Evolutionary conservation across 345 rosid species (phyloP).

Genomic region (Sonneratia caseolaris): DNA sequence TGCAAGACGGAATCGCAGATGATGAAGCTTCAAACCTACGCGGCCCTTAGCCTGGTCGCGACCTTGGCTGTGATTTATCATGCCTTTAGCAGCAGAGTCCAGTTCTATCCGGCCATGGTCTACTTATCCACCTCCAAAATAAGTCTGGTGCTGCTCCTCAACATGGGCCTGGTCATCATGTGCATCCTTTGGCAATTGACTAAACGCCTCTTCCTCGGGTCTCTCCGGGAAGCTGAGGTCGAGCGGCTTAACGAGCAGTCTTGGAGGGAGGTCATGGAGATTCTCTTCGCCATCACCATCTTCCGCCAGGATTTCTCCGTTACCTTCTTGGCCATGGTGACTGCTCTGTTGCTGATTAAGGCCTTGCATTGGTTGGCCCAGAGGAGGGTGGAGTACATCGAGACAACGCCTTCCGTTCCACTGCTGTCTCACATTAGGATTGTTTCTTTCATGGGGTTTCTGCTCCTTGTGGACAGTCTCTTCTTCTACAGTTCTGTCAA

Average conservation of each 20-base stretch:
- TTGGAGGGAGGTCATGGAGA: conserved; percentile 93
- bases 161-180: conserved; percentile 83
- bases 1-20: conserved; percentile 17
- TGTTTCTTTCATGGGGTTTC: conserved; percentile 72
- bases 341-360: conserved; percentile 65
- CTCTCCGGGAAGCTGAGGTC: conserved; percentile 90
- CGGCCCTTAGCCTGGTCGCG: conserved; percentile 50
- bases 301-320: conserved; percentile 88
- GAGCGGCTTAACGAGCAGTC: conserved; percentile 91
- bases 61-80: conserved; percentile 56
- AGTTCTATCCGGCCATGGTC: conserved; percentile 85
- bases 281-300: conserved; percentile 85
- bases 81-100: conserved; percentile 74
- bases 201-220: conserved; percentile 69
- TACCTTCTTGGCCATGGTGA: conserved; percentile 73
- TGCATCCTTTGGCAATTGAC: conserved; percentile 66
- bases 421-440: conserved; percentile 57
- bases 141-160: conserved; percentile 64
- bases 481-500: conserved; percentile 54
- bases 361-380: conserved; percentile 93
- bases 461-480: conserved; percentile 52
- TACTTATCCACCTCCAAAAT: conserved; percentile 83
- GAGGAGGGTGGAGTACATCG: conserved; percentile 90
- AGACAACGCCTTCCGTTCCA: conserved; percentile 83
- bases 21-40: conserved; percentile 76